These are phyloP conservation scores for Mycocalia duriaeana DNA, from an alignment of 1,284 basidiomycete species.

Conservation along the genomic window DNA sequence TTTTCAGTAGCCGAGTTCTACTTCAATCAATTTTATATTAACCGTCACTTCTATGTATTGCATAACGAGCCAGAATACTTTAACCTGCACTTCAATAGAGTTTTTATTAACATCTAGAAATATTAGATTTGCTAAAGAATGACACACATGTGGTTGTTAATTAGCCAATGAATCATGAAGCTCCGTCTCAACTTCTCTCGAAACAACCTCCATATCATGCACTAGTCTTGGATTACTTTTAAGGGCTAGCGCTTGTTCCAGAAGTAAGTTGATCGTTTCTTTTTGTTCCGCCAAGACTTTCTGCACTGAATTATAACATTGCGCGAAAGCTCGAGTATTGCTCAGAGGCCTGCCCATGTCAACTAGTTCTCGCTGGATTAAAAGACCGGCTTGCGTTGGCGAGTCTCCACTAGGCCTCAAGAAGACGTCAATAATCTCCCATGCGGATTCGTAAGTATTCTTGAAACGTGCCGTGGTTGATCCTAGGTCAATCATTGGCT, in stretches of 20 bases:
- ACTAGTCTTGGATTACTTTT: neutral
- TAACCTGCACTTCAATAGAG: too few species aligned
- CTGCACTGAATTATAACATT: slow-evolving; percentile 15
- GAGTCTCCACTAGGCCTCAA: slow-evolving; percentile 3
- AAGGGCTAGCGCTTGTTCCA: neutral
- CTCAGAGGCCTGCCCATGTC: slow-evolving; percentile 13
- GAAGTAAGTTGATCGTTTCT: slow-evolving; percentile 4
- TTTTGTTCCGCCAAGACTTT: slow-evolving; percentile 16
- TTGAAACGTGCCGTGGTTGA: slow-evolving; percentile 12
- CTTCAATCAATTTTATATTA: too few species aligned
- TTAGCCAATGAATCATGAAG: neutral
- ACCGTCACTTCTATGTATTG: too few species aligned
- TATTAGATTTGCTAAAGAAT: too few species aligned
- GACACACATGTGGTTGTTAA: too few species aligned
- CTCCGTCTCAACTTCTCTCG: neutral
- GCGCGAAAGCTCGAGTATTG: slow-evolving; percentile 19
- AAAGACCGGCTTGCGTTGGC: slow-evolving; percentile 11
- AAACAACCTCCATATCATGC: neutral
- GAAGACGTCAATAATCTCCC: slow-evolving; percentile 12
- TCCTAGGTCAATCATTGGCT: slow-evolving; percentile 15
- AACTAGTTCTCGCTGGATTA: slow-evolving; percentile 25
- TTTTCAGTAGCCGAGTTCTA: too few species aligned
- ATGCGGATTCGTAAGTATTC: slow-evolving; percentile 11
- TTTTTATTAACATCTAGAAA: too few species aligned
- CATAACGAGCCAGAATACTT: too few species aligned